Evolutionary conservation across 345 rosid genomes (phyloP).

Genomic region (Linum usitatissimum): DNA sequence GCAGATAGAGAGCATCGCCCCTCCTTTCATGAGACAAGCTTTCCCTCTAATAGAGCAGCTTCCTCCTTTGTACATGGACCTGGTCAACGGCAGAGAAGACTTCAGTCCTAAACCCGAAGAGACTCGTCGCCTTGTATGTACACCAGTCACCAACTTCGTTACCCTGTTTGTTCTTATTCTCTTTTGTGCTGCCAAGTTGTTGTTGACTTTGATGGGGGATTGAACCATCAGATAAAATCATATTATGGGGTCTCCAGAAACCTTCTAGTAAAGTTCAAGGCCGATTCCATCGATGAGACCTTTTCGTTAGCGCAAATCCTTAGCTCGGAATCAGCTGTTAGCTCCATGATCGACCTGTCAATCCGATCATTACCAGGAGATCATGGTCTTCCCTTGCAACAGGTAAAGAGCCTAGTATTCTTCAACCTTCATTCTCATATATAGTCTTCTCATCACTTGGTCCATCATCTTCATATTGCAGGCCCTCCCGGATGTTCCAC

Average conservation of each 20-base stretch:
- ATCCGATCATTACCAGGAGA: constrained; percentile 80
- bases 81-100: constrained; percentile 87
- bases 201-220: constrained; percentile 3
- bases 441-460: too few species aligned
- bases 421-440: background rate
- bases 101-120: constrained; percentile 94
- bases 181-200: background rate
- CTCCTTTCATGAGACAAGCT: constrained; percentile 92
- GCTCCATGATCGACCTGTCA: constrained; percentile 94
- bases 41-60: constrained; percentile 92
- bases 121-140: constrained; percentile 83
- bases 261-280: constrained; percentile 78
- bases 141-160: constrained; percentile 1
- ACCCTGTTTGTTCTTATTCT: background rate
- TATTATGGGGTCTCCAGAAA: constrained; percentile 92
- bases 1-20: constrained; percentile 82
- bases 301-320: constrained; percentile 72
- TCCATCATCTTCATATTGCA: constrained; percentile 19
- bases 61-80: constrained; percentile 92
- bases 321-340: constrained; percentile 81
- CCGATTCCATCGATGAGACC: constrained; percentile 84
- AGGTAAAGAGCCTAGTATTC: constrained; percentile 39
- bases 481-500: constrained; percentile 93
- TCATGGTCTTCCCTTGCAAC: constrained; percentile 90
- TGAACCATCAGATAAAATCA: constrained; percentile 59